phyloP scores from a whole-genome alignment of 2,329 filamentous ascomycete genomes.

The Diplodia sapinea region DNA sequence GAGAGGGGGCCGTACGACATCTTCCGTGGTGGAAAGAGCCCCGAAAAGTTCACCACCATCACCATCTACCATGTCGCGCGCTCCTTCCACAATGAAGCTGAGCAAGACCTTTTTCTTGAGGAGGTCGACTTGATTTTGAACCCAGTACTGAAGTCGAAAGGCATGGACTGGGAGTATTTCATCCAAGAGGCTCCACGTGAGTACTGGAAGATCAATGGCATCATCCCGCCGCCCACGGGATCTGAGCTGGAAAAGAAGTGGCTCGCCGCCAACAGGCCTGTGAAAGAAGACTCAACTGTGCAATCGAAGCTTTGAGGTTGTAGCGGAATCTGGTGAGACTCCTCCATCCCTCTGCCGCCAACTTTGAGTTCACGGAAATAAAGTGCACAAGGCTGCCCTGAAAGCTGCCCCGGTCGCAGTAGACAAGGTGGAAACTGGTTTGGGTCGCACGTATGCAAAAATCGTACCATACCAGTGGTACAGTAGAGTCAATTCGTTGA shows the following conservation, averaged over 20 bases:
- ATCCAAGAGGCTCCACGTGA: constrained; percentile 50
- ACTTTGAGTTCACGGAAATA: neutral
- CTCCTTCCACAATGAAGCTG: constrained; percentile 18
- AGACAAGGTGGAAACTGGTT: too few species aligned
- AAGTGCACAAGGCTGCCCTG: too few species aligned
- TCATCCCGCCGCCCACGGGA: constrained; percentile 43
- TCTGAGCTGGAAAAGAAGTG: constrained; percentile 45
- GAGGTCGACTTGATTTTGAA: constrained; percentile 40
- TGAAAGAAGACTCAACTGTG: neutral
- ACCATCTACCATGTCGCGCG: neutral
- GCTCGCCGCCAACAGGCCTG: constrained; percentile 35
- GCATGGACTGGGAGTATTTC: constrained; percentile 52
- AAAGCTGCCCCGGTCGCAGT: too few species aligned
- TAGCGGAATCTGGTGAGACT: neutral
- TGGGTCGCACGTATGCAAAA: too few species aligned
- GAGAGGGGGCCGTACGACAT: constrained; percentile 35
- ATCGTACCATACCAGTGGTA: too few species aligned
- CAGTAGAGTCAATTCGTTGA: too few species aligned
- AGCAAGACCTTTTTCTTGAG: constrained; percentile 34
- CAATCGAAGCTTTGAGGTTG: neutral
- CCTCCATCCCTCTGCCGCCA: neutral
- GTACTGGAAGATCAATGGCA: constrained; percentile 53
- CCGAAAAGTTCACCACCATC: constrained; percentile 2
- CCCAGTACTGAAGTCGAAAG: constrained; percentile 49
- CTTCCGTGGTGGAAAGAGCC: constrained; percentile 41